Evolutionary conservation across 345 rosid species (phyloP).

Genomic region (Microcos paniculata): DNA sequence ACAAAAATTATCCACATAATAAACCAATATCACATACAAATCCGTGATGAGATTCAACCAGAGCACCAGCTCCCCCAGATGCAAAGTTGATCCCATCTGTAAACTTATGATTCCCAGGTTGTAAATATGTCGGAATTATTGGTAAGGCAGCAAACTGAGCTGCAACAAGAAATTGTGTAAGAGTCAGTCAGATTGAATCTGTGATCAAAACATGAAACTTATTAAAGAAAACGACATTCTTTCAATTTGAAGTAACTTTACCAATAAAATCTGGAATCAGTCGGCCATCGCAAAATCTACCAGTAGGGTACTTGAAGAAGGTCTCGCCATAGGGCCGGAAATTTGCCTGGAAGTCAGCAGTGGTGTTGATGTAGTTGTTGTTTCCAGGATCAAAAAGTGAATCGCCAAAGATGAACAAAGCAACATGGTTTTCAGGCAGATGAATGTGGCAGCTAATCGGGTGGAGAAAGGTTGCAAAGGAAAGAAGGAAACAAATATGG

Average conservation of each 20-base stretch:
- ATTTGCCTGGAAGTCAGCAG: constrained; percentile 20
- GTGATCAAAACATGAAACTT: not conserved
- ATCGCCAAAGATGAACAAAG: constrained; percentile 47
- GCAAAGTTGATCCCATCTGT: constrained; percentile 38
- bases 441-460: not conserved
- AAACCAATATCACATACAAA: not conserved
- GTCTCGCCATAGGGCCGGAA: constrained; percentile 43
- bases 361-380: constrained; percentile 40
- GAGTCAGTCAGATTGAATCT: not conserved
- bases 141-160: constrained; percentile 32
- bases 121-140: constrained; percentile 20
- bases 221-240: not conserved
- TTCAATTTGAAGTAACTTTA: too few relatives aligned
- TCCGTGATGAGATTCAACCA: constrained; percentile 12
- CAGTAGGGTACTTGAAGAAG: constrained; percentile 40
- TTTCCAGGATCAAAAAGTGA: constrained; percentile 49
- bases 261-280: constrained; percentile 49
- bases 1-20: not conserved
- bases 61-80: constrained; percentile 36
- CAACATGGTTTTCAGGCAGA: constrained; percentile 26
- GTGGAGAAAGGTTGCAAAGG: constrained; percentile 4
- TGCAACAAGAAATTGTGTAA: constrained; percentile 17
- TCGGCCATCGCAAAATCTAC: constrained; percentile 43
- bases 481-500: constrained; percentile 5
- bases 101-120: constrained; percentile 4